These are phyloP conservation scores for Candida xiaguanensis DNA, from an alignment of 805 yeast genomes.

Conservation along the genomic window DNA sequence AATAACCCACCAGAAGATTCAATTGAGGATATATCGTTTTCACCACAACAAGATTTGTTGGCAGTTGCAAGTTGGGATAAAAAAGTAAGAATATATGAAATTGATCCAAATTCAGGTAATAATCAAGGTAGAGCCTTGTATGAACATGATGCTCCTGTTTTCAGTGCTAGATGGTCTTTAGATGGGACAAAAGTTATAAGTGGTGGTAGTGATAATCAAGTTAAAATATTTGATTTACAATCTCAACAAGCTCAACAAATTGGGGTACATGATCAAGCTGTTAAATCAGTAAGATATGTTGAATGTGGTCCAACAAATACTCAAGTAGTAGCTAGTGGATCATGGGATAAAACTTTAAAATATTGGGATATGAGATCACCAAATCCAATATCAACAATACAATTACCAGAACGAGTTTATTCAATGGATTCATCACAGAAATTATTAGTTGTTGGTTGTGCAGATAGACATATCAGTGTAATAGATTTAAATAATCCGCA, in stretches of 20 bases:
- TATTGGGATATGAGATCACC: slow-evolving; percentile 94
- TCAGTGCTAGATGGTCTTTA: slow-evolving; percentile 73
- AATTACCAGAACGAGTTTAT: slow-evolving; percentile 87
- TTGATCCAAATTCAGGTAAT: slow-evolving; percentile 64
- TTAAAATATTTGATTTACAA: slow-evolving; percentile 75
- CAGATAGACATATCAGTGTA: slow-evolving; percentile 77
- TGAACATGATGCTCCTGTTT: slow-evolving; percentile 87
- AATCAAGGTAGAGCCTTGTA: slow-evolving; percentile 85
- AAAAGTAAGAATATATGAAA: slow-evolving; percentile 89
- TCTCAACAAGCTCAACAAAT: slow-evolving; percentile 80
- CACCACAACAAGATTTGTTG: slow-evolving; percentile 78
- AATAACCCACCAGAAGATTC: slow-evolving; percentile 91
- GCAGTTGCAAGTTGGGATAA: slow-evolving; percentile 93
- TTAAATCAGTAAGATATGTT: slow-evolving; percentile 68
- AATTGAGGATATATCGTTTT: slow-evolving; percentile 75
- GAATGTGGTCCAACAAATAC: slow-evolving; percentile 82
- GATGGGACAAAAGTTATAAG: slow-evolving; percentile 87
- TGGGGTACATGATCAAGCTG: slow-evolving; percentile 83
- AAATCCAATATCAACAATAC: slow-evolving; percentile 75
- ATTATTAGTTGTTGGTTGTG: slow-evolving; percentile 88
- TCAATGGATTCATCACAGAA: slow-evolving; percentile 81
- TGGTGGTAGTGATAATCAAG: slow-evolving; percentile 75
- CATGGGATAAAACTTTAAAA: slow-evolving; percentile 93
- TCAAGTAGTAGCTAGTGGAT: slow-evolving; percentile 82
- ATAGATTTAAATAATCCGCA: slow-evolving; percentile 83